These are phyloP conservation scores for Zygoascus tannicola DNA, from an alignment of 805 yeast species.

Conservation along the genomic window DNA sequence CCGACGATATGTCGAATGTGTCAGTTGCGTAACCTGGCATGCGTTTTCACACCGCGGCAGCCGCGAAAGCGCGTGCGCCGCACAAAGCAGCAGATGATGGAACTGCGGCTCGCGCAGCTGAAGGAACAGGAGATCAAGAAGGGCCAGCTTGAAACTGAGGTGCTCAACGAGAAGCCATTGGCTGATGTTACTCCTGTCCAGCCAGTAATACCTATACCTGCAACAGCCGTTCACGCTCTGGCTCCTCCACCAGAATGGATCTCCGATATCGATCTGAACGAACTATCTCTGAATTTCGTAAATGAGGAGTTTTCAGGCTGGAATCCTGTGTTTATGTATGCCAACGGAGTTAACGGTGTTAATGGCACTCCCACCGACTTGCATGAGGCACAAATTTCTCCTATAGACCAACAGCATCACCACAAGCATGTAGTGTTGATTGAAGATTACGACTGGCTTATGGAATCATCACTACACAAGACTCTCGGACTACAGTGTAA, in stretches of 20 bases:
- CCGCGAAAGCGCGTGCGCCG: neutral
- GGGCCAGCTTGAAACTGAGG: neutral
- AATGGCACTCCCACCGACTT: neutral
- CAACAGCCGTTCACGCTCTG: too few relatives aligned
- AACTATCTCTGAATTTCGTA: neutral
- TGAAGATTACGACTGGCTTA: slow-evolving; percentile 22
- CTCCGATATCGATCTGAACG: neutral
- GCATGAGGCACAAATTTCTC: neutral
- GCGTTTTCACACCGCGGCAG: slow-evolving; percentile 8
- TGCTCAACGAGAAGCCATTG: neutral
- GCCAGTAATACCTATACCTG: too few relatives aligned
- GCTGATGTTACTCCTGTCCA: too few relatives aligned
- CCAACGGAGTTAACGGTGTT: neutral
- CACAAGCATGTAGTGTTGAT: slow-evolving; percentile 9
- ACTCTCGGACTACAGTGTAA: slow-evolving; percentile 22
- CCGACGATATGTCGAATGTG: slow-evolving; percentile 10
- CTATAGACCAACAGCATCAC: too few relatives aligned
- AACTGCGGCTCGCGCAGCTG: too few relatives aligned
- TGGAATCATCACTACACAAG: slow-evolving; percentile 19
- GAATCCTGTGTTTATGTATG: neutral
- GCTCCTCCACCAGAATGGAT: neutral
- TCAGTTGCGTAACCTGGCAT: slow-evolving; percentile 6
- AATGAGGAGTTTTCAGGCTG: slow-evolving; percentile 1
- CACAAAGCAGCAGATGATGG: neutral
- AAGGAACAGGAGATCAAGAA: neutral